Evolutionary conservation across 2,329 filamentous ascomycete genomes (phyloP), one percentile per base, ranked within the genome.

Genomic region (Bisporella sp.): DNA sequence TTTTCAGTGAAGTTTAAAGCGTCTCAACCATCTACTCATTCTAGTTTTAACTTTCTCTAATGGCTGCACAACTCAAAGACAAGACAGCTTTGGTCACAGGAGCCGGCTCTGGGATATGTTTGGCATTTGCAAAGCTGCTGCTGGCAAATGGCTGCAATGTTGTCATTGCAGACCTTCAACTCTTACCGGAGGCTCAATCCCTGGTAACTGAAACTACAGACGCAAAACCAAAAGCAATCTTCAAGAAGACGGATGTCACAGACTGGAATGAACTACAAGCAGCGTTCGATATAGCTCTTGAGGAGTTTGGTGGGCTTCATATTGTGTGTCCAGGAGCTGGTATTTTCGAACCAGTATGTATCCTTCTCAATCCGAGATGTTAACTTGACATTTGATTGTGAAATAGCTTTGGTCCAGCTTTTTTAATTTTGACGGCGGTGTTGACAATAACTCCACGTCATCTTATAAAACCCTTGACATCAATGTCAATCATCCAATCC

Each of bases 401-500:
- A 21, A 59, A 21, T 21, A 21, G 58, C 40, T 51, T 7, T 57
- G 47, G 50, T 59, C 59, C 46, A 73, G 69, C 49, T 76, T 77
- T 62, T 77, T 73, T 71, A 61, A 70, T 30, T 72, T 73, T 2
- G 72, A 73, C 3, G 45, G 48, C 4, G 35, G 32, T 31, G 29
- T 41, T n/a, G 13, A 33, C 12, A 37, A 37, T 47, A 70, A 67
- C 6, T 62, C 64, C 29, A 53, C 60, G 1, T 59, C 60, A 35
- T 74, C 69, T 43, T 76, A 74, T 56, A 66, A 67, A 37, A 50
- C 66, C 47, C 47, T 77, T 13, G 73, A 76, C 48, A 73, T 77
- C 62, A 76, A 76, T 54, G 50, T 77, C 48, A 73, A 70, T 0
- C 74, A 77, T 54, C 74, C 74, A 1, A 75, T 77, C 56, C 72